phyloP scores from a whole-genome alignment of 495 filamentous ascomycete species.

The Platismatia glauca region DNA sequence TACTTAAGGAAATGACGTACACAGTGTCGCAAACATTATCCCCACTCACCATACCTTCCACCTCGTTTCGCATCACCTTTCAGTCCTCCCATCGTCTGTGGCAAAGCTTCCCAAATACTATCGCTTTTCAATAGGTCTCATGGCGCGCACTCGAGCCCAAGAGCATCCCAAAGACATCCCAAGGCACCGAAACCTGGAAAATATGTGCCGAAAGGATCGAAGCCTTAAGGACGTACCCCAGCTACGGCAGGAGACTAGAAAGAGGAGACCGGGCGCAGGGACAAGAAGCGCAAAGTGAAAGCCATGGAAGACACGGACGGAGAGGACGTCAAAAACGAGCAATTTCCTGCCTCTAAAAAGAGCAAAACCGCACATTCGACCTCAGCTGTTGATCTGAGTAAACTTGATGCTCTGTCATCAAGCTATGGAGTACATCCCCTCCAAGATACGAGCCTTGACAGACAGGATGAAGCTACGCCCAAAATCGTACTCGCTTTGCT shows the following conservation, averaged over 20 bases:
- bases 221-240: neutral
- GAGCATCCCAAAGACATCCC: neutral
- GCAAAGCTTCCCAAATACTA: too few species aligned
- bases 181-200: neutral
- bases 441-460: constrained; percentile 13
- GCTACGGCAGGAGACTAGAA: neutral
- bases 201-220: neutral
- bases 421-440: constrained; percentile 15
- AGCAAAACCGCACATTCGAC: neutral
- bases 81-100: too few species aligned
- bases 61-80: too few species aligned
- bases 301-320: neutral
- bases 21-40: too few species aligned
- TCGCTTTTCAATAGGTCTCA: neutral
- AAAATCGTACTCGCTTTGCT: constrained; percentile 38
- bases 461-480: constrained; percentile 23
- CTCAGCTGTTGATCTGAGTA: neutral
- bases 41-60: too few species aligned
- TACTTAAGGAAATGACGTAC: too few species aligned
- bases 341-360: neutral
- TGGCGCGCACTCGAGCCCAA: constrained; percentile 4
- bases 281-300: neutral
- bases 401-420: constrained; percentile 8
- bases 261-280: neutral
- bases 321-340: neutral